These are phyloP conservation scores for Colletotrichum camelliae DNA, from an alignment of 2,329 filamentous ascomycete genomes.

Conservation along the genomic window DNA sequence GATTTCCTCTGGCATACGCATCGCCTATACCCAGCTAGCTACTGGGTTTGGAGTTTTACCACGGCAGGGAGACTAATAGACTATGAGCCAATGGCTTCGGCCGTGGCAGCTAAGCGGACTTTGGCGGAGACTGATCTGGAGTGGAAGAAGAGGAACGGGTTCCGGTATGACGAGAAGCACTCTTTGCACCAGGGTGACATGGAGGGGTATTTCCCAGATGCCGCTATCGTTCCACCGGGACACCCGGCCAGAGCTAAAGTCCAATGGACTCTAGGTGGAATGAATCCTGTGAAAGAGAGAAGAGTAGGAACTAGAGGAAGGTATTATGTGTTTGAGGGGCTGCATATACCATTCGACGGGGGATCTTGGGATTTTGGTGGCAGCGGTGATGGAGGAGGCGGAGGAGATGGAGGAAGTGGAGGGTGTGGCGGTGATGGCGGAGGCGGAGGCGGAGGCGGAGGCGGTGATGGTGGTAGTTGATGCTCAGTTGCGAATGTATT, in stretches of 20 bases:
- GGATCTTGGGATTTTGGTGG: background rate
- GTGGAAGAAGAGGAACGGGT: background rate
- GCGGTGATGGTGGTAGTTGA: background rate
- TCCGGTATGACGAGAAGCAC: background rate
- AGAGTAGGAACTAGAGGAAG: background rate
- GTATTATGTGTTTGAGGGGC: background rate
- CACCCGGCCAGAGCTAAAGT: background rate
- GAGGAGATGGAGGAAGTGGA: background rate
- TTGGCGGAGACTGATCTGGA: background rate
- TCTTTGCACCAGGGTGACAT: background rate
- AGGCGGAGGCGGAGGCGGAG: background rate
- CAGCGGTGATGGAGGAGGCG: conserved; percentile 9
- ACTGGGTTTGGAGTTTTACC: conserved; percentile 13
- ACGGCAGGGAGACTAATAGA: conserved; percentile 10
- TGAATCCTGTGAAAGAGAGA: background rate
- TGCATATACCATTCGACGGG: background rate
- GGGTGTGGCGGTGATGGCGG: background rate
- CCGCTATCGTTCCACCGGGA: background rate
- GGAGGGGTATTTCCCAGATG: conserved; percentile 7
- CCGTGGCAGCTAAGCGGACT: background rate
- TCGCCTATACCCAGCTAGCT: conserved; percentile 15
- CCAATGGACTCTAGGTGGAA: background rate
- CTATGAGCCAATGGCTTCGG: background rate
- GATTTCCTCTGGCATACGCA: conserved; percentile 22
- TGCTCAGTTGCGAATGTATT: background rate